phyloP scores from a whole-genome alignment of 2,329 filamentous ascomycete species.

The Neofusicoccum laricinum region DNA sequence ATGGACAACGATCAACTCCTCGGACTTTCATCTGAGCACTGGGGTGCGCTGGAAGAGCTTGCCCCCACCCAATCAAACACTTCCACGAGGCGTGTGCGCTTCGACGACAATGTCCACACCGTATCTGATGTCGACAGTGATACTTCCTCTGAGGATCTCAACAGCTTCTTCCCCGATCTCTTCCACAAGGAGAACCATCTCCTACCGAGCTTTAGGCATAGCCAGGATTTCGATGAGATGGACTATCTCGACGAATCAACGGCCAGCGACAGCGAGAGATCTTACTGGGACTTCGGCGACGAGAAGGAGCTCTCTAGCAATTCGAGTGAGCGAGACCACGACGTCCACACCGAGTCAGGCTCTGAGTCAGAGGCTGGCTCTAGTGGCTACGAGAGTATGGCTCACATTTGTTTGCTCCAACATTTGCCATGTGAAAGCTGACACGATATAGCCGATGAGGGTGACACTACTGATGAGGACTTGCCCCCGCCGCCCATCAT shows the following conservation, averaged over 20 bases:
- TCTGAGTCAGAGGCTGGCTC: conserved; percentile 41
- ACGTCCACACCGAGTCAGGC: conserved; percentile 30
- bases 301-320: conserved; percentile 40
- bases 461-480: conserved; percentile 61
- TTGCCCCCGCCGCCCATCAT: conserved; percentile 48
- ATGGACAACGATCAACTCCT: conserved; percentile 7
- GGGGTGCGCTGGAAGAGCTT: background rate
- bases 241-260: conserved; percentile 38
- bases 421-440: conserved; percentile 39
- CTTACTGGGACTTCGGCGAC: conserved; percentile 62
- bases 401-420: conserved; percentile 20
- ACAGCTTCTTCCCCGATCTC: conserved; percentile 71
- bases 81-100: conserved; percentile 66
- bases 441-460: conserved; percentile 53
- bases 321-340: conserved; percentile 21
- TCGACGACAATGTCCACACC: conserved; percentile 59
- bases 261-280: conserved; percentile 40
- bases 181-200: conserved; percentile 73
- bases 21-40: background rate
- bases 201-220: conserved; percentile 68
- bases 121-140: conserved; percentile 55
- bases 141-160: conserved; percentile 54
- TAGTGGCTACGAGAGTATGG: conserved; percentile 60
- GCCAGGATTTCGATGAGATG: conserved; percentile 66
- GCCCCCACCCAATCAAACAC: conserved; percentile 6